phyloP scores from a whole-genome alignment of 1,284 basidiomycete genomes.

The Pseudozyma flocculosa region DNA sequence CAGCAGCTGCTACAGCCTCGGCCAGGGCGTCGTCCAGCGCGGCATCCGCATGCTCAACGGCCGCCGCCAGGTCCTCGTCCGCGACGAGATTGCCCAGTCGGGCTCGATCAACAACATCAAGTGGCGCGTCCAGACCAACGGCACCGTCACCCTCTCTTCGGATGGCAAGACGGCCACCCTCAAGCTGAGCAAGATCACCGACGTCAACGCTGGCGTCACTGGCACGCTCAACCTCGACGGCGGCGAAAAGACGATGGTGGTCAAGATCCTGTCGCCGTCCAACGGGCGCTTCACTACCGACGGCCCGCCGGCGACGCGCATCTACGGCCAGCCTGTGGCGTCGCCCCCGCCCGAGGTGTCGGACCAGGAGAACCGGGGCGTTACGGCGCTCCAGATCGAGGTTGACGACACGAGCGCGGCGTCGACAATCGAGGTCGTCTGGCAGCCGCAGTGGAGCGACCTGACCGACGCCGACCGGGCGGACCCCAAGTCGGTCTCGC shows the following conservation, averaged over 20 bases:
- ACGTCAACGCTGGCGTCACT: conserved; percentile 65
- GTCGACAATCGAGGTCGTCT: conserved; percentile 58
- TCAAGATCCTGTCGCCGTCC: conserved; percentile 65
- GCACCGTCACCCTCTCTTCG: conserved; percentile 61
- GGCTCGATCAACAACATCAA: conserved; percentile 61
- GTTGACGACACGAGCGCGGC: conserved; percentile 57
- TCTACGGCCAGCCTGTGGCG: conserved; percentile 68
- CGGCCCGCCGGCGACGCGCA: conserved; percentile 27
- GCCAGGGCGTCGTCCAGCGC: conserved; percentile 69
- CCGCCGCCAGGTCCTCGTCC: conserved; percentile 79
- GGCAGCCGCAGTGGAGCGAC: conserved; percentile 55
- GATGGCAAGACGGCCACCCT: conserved; percentile 67
- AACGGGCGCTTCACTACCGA: conserved; percentile 60
- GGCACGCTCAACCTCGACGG: conserved; percentile 33
- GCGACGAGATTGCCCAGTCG: conserved; percentile 58
- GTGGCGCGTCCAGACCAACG: conserved; percentile 97
- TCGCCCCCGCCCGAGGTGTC: conserved; percentile 64
- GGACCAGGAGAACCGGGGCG: conserved; percentile 74
- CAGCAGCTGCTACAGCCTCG: conserved; percentile 73
- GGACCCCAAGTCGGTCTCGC: conserved; percentile 44
- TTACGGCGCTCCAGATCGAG: conserved; percentile 76
- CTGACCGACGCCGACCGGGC: conserved; percentile 37
- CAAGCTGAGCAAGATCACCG: conserved; percentile 63
- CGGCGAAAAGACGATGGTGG: conserved; percentile 59
- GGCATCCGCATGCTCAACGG: conserved; percentile 84